These are phyloP conservation scores for Phytophthora lateralis DNA, from an alignment of 352 stramenopile species.

Conservation along the genomic window DNA sequence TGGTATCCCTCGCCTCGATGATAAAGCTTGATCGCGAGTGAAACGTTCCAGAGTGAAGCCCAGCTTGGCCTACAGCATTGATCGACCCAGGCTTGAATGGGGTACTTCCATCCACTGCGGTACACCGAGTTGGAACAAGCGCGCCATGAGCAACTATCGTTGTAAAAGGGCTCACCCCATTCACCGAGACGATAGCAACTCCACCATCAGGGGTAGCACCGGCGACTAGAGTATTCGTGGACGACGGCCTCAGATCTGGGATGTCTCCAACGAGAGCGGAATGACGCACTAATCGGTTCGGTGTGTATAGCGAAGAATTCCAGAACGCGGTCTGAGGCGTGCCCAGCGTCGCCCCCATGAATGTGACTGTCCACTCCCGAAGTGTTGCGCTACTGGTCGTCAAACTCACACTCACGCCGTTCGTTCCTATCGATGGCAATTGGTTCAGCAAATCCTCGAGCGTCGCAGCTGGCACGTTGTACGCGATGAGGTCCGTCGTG, in stretches of 20 bases:
- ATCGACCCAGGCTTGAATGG: constrained; percentile 64
- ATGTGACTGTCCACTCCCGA: constrained; percentile 68
- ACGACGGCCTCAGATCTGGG: constrained; percentile 31
- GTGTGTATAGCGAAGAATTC: constrained; percentile 63
- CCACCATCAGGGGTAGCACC: constrained; percentile 32
- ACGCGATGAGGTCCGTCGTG: constrained; percentile 64
- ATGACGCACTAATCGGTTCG: constrained; percentile 49
- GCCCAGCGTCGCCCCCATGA: constrained; percentile 49
- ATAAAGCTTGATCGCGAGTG: constrained; percentile 83
- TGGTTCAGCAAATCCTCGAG: constrained; percentile 78
- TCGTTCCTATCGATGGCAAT: constrained; percentile 56
- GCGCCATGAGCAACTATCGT: constrained; percentile 59
- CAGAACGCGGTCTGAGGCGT: constrained; percentile 66
- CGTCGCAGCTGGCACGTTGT: constrained; percentile 58
- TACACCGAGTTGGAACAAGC: constrained; percentile 70
- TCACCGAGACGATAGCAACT: constrained; percentile 34
- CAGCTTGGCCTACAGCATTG: constrained; percentile 60
- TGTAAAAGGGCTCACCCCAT: constrained; percentile 62
- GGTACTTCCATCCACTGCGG: constrained; percentile 60
- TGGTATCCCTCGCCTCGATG: constrained; percentile 92
- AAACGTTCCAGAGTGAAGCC: constrained; percentile 69
- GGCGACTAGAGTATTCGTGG: constrained; percentile 40
- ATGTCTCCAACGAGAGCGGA: constrained; percentile 61
- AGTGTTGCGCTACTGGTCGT: constrained; percentile 13
- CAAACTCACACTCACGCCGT: constrained; percentile 45